Base-by-base conservation (phyloP, 2,329 filamentous ascomycete species). In the Arthroderma sp. region DNA sequence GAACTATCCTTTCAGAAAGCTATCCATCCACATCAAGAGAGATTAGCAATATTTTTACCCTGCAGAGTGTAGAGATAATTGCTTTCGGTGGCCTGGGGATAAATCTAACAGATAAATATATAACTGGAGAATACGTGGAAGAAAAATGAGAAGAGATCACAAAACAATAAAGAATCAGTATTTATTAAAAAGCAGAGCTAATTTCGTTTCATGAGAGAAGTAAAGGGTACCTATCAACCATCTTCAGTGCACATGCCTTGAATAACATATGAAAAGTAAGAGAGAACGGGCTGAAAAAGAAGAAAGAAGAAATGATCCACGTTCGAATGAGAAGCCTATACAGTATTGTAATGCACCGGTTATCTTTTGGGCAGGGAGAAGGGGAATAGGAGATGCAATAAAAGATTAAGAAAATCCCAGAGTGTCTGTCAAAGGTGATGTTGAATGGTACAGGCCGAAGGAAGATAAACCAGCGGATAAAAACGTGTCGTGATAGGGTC, bases 261-360 rank as follows among this genome's bases (percentile, higher is more conserved):
- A 37, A 37, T 13, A 15, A 33, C 35, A 43, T 19, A 43, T 5
- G 4, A 43, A 43, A 43, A 43, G 39, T 9, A 43, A 5, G 47
- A 28, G 15, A 17, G 47, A 51, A 51, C 25, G 15, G 2, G 28
- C 19, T 33, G 21, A 21, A 23, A 47, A 51, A 33, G 25, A 51
- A 17, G 47, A 33, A 17, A 33, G n/a, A n/a, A 25, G 25, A 51
- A 17, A 17, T 17, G 47, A 51, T 51, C 47, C 47, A 51, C 28
- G 25, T 51, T 51, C 47, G 28, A 51, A 51, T n/a, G 28, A 51
- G 47, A 51, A 51, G 47, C 47, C 47, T 51, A 51, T 51, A 51
- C 47, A 51, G 28, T 33, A 51, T 51, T 51, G 47, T 51, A 51
- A 51, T 51, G 47, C 47, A 51, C 47, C 47, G 47, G 47, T 51